Evolutionary conservation across 371 early-diverging fungal genomes (phyloP), one percentile per base, ranked within the genome.

Genomic region (Phascolomyces articulosus): DNA sequence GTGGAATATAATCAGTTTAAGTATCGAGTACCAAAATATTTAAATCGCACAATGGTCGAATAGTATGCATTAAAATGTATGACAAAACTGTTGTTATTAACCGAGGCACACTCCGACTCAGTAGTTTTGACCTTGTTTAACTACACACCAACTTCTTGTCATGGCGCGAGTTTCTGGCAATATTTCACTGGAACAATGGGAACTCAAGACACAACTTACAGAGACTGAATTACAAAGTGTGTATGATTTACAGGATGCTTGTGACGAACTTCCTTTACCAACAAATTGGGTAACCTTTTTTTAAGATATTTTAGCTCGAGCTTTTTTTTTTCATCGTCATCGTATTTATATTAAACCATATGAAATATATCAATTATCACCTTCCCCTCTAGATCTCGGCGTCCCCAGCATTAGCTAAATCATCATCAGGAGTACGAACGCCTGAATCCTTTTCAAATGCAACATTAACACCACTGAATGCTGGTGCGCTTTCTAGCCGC

Each of bases 261-360:
- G 90, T 61, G 65, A 77, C 18, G 91, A 92, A 59, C 70, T 90
- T 20, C 92, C 91, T 13, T 56, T 90, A n/a, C 92, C 91, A 24
- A 70, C 80, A 16, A 70, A 67, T 56, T 77, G 78, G 81, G 81
- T 80, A 75, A n/a, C n/a, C n/a, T n/a, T n/a, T n/a, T n/a, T n/a
- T 8, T 27, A 23, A 28, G 18, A 38, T 9, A 24, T 26, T 18
- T 16, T 10, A 21, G n/a, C 26, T 61, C 27, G 34, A 34, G 34
- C 6, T 31, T 31, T 31, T 15, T 47, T 29, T 21, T n/a, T 15
- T 3, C 59, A 67, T 6, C n/a, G n/a, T 53, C 66, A 55, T 51
- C 51, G 21, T 51, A 23, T 24, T n/a, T 10, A 11, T 20, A 18
- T 20, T 23, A 28, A 8, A n/a, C n/a, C n/a, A n/a, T n/a, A n/a